phyloP scores from a whole-genome alignment of 441 rosid genomes.

The Euphorbia schlechtendalii region DNA sequence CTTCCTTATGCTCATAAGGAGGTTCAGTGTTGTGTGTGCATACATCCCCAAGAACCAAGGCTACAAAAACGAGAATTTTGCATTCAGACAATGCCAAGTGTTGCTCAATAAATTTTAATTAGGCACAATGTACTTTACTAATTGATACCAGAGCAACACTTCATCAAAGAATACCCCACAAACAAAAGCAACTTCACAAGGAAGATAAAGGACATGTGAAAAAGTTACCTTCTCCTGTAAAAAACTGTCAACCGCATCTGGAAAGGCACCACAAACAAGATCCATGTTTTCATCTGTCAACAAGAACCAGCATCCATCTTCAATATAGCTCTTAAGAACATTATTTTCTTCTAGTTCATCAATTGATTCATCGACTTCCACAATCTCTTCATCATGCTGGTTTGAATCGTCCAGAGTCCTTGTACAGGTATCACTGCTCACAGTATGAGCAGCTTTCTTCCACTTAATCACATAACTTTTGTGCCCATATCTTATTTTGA shows the following conservation, averaged over 20 bases:
- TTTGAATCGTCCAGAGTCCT: slow-evolving; percentile 27
- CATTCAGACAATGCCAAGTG: background rate
- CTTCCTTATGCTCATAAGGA: too few relatives aligned
- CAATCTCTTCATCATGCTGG: slow-evolving; percentile 30
- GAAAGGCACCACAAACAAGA: slow-evolving; percentile 66
- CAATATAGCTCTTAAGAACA: slow-evolving; percentile 44
- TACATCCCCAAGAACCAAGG: background rate
- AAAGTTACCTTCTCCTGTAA: slow-evolving; percentile 54
- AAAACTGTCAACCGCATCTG: slow-evolving; percentile 52
- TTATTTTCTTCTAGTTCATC: slow-evolving; percentile 44
- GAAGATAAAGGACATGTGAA: background rate
- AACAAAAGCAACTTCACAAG: background rate
- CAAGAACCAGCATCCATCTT: slow-evolving; percentile 45
- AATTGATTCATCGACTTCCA: slow-evolving; percentile 40
- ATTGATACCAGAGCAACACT: background rate
- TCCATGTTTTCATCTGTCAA: slow-evolving; percentile 69
- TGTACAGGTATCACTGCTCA: slow-evolving; percentile 17
- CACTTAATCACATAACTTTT: slow-evolving; percentile 61
- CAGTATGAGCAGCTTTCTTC: slow-evolving; percentile 43
- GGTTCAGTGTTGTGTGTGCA: background rate
- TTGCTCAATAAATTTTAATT: background rate
- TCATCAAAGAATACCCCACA: background rate
- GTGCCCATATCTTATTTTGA: slow-evolving; percentile 61
- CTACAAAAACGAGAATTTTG: background rate
- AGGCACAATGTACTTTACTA: background rate